A percentile compares a stretch with the other conserved stretches of the same genome.
Evolutionary conservation across 805 yeast genomes (phyloP).

Genomic region (Kodamaea neixiangensis): DNA sequence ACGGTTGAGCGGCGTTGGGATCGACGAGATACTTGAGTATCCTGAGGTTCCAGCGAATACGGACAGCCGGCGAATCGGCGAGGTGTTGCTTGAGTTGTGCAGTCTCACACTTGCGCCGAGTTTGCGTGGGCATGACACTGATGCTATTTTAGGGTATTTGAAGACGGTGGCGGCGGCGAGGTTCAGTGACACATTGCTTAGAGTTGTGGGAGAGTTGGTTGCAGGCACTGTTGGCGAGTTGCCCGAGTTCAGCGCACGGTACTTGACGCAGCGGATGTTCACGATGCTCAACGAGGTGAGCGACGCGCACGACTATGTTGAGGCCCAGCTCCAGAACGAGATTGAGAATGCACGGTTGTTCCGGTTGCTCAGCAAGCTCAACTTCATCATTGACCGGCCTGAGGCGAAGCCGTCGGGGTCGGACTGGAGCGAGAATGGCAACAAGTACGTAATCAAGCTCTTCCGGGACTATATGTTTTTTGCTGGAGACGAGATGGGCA

Average conservation of each 20-base stretch:
- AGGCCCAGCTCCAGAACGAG: constrained; percentile 65
- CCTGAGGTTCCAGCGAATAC: constrained; percentile 17
- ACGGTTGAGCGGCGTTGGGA: constrained; percentile 70
- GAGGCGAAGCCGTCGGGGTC: constrained; percentile 32
- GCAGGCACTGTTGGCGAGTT: constrained; percentile 20
- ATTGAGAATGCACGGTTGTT: constrained; percentile 87
- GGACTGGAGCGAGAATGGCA: constrained; percentile 74
- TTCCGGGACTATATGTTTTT: constrained; percentile 87
- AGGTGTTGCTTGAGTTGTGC: constrained; percentile 57
- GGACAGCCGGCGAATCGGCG: constrained; percentile 65
- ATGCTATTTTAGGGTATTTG: constrained; percentile 16
- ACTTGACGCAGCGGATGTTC: constrained; percentile 40
- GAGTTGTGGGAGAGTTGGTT: constrained; percentile 32
- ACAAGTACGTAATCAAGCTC: constrained; percentile 58
- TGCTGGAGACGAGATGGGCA: constrained; percentile 75
- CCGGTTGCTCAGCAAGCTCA: constrained; percentile 77
- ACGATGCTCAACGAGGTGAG: constrained; percentile 51
- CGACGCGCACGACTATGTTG: constrained; percentile 57
- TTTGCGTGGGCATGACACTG: constrained; percentile 19
- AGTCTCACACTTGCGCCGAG: constrained; percentile 32
- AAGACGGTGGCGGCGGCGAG: constrained; percentile 15
- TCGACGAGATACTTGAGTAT: constrained; percentile 61
- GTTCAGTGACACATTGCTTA: constrained; percentile 48
- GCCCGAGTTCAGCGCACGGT: constrained; percentile 22
- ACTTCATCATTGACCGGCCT: constrained; percentile 74